These are phyloP conservation scores for Lecanosticta acicola DNA, from an alignment of 2,329 filamentous ascomycete species.

Conservation along the genomic window DNA sequence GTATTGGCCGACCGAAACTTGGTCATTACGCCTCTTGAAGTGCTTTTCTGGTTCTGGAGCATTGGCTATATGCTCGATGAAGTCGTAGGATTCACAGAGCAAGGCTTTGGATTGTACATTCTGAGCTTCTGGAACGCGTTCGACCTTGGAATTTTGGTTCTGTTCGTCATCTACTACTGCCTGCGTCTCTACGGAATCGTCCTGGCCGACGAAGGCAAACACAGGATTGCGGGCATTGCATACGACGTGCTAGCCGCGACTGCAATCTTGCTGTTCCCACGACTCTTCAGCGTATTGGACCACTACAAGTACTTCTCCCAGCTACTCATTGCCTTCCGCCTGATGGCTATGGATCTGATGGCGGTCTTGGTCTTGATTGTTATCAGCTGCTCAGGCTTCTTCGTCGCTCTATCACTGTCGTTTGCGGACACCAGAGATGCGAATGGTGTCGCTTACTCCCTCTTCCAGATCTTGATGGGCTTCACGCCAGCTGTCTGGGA, in stretches of 20 bases:
- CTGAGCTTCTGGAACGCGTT: slow-evolving; percentile 98
- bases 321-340: slow-evolving; percentile 83
- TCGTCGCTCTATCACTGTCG: slow-evolving; percentile 86
- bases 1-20: slow-evolving; percentile 71
- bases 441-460: slow-evolving; percentile 72
- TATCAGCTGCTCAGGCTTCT: slow-evolving; percentile 88
- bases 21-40: slow-evolving; percentile 75
- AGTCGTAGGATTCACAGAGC: slow-evolving; percentile 91
- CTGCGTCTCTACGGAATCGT: slow-evolving; percentile 84
- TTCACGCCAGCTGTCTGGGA: slow-evolving; percentile 96
- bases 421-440: slow-evolving; percentile 65
- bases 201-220: slow-evolving; percentile 62
- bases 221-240: slow-evolving; percentile 72
- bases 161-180: slow-evolving; percentile 84
- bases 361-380: slow-evolving; percentile 79
- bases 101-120: slow-evolving; percentile 92
- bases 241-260: slow-evolving; percentile 93
- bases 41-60: slow-evolving; percentile 97
- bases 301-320: slow-evolving; percentile 97
- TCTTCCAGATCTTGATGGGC: slow-evolving; percentile 93
- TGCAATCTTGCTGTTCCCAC: slow-evolving; percentile 80
- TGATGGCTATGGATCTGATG: slow-evolving; percentile 86
- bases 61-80: slow-evolving; percentile 96
- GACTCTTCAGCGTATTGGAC: slow-evolving; percentile 87
- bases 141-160: slow-evolving; percentile 78